phyloP scores from a whole-genome alignment of 2,329 filamentous ascomycete species.

The Sphaerostilbella broomeana region DNA sequence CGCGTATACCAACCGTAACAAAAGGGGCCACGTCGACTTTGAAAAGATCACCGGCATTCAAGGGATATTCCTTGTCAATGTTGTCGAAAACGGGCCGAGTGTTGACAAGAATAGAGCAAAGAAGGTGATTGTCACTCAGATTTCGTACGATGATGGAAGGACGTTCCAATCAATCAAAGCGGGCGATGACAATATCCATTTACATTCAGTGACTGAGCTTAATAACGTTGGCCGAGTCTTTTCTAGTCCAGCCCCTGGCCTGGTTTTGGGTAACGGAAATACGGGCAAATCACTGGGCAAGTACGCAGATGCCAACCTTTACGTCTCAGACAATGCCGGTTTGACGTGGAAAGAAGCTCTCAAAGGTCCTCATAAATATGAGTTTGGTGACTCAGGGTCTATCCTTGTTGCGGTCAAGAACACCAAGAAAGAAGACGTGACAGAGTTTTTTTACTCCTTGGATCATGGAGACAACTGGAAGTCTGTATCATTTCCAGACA shows the following conservation, averaged over 20 bases:
- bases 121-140: conserved; percentile 71
- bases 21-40: conserved; percentile 76
- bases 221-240: conserved; percentile 80
- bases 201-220: conserved; percentile 86
- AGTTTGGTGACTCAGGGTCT: conserved; percentile 90
- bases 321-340: conserved; percentile 86
- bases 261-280: conserved; percentile 93
- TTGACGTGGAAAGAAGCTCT: conserved; percentile 71
- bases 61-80: conserved; percentile 85
- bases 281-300: conserved; percentile 65
- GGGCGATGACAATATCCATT: conserved; percentile 65
- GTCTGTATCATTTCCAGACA: conserved; percentile 58
- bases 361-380: conserved; percentile 85
- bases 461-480: conserved; percentile 87
- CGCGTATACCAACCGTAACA: conserved; percentile 84
- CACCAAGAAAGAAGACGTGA: conserved; percentile 54
- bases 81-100: conserved; percentile 78
- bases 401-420: conserved; percentile 79
- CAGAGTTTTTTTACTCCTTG: conserved; percentile 66
- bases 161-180: conserved; percentile 70
- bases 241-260: conserved; percentile 85
- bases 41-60: conserved; percentile 90
- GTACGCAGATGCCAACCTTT: conserved; percentile 72
- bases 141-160: conserved; percentile 92
- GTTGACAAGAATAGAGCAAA: conserved; percentile 48